Conservation (phyloP, 768 basidiomycete genomes). For the Leucosporidium yakuticum region DNA sequence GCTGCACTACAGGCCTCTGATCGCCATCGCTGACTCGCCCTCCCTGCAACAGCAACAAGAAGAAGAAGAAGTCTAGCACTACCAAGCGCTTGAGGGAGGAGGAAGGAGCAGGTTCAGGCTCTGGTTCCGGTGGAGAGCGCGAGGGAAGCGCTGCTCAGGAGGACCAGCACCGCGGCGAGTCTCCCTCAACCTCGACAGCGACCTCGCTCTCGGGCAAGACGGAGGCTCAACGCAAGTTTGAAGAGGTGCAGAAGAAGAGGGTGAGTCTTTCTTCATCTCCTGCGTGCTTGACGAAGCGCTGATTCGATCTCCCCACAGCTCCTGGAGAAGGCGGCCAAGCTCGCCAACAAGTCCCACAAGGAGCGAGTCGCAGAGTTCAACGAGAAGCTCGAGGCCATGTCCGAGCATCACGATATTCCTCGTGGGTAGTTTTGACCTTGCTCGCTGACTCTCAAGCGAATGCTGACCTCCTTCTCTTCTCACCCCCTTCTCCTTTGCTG, state of each 20-base stretch:
- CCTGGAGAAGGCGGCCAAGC: conserved; percentile 62
- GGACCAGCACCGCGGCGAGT: neutral
- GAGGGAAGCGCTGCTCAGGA: neutral
- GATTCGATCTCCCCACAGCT: conserved; percentile 50
- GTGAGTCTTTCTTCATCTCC: conserved; percentile 45
- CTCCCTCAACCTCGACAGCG: neutral
- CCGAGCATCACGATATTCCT: conserved; percentile 91
- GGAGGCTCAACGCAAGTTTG: conserved; percentile 79
- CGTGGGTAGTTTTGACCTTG: too few relatives aligned
- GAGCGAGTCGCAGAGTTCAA: conserved; percentile 90
- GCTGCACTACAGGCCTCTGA: too few relatives aligned
- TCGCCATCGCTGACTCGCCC: neutral
- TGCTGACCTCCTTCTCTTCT: too few relatives aligned
- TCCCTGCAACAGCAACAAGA: conserved; percentile 18
- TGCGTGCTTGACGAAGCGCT: neutral
- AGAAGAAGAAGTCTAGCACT: conserved; percentile 33
- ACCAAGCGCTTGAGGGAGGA: conserved; percentile 19
- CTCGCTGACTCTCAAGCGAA: too few relatives aligned
- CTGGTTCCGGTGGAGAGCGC: neutral
- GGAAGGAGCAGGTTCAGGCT: neutral
- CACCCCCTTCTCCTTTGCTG: too few relatives aligned
- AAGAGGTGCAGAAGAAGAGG: conserved; percentile 73
- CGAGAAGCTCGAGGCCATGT: conserved; percentile 71
- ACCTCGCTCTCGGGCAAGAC: conserved; percentile 38
- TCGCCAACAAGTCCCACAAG: conserved; percentile 83